Conservation (phyloP, 192 early-diverging fungal genomes). For the Backusella sp. region DNA sequence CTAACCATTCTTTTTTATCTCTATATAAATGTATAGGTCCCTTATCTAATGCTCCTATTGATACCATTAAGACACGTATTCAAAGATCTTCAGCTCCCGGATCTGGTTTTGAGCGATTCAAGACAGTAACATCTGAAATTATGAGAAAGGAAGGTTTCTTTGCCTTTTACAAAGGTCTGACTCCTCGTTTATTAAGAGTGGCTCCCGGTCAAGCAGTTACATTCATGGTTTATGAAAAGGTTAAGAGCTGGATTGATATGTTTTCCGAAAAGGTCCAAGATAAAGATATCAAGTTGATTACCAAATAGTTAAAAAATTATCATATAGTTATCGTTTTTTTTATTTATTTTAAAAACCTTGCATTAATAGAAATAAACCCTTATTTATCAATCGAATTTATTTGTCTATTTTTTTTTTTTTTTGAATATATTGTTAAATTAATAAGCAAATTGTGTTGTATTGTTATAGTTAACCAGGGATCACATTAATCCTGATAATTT, state of each 20-base stretch:
- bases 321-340: background rate
- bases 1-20: background rate
- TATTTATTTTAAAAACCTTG: background rate
- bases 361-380: background rate
- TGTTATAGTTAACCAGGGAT: background rate
- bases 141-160: constrained; percentile 83
- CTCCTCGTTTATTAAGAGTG: constrained; percentile 88
- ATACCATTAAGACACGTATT: constrained; percentile 98
- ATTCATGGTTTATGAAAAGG: constrained; percentile 90
- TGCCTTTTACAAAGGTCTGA: constrained; percentile 94
- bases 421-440: background rate
- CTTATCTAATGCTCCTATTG: constrained; percentile 93
- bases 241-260: constrained; percentile 66
- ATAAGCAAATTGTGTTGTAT: background rate
- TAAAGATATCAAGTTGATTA: constrained; percentile 9
- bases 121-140: constrained; percentile 70
- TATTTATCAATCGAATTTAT: background rate
- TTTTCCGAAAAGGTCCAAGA: constrained; percentile 27
- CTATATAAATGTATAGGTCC: constrained; percentile 52
- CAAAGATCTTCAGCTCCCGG: constrained; percentile 76
- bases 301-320: background rate
- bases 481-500: background rate
- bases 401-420: background rate
- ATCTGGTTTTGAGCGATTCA: constrained; percentile 77
- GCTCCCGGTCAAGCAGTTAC: constrained; percentile 96